Evolutionary conservation across 2,329 filamentous ascomycete genomes (phyloP), one percentile per base, ranked within the genome.

Genomic region (Rutstroemia sp.): DNA sequence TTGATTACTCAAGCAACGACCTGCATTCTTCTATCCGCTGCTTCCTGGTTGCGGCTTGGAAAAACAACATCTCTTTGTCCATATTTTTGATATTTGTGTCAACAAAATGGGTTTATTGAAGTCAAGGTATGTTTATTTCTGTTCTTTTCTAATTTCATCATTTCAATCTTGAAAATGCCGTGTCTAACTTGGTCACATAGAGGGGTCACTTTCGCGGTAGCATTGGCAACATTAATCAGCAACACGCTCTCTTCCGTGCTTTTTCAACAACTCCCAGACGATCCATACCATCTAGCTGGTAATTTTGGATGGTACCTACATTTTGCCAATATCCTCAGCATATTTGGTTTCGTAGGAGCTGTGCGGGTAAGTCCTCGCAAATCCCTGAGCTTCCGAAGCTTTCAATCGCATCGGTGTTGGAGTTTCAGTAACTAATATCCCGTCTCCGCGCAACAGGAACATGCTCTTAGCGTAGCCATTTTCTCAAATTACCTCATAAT

Each of bases 341-440:
- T 72, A 9, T 63, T 75, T 47, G 74, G 74, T 5, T 58, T 76
- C 25, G 53, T 74, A n/a, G 74, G 74, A 46, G 73, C 72, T 34
- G 44, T 75, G n/a, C 68, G 69, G 64, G 75, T 77, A 70, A 59
- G 70, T 65, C 5, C 30, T 6, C 27, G 8, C 18, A 8, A 38
- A 37, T 56, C 19, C 16, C 27, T 30, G 4, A 34, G 30, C 30
- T 30, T 49, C 21, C 19, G 10, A 30, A 14, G 21, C 10, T 27
- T 12, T 16, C 14, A 7, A 27, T 27, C 10, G 8, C 56, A 56
- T 65, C 8, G 66, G 65, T 60, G 68, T 66, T 59, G 62, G 69
- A 21, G 56, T 68, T 51, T 56, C 67, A 54, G 65, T 67, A 56
- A 66, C 65, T 9, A 54, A 67, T 37, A 56, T 68, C 56, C 65